Conservation (phyloP, 2,329 filamentous ascomycete genomes). For the Neonectria ditissima region DNA sequence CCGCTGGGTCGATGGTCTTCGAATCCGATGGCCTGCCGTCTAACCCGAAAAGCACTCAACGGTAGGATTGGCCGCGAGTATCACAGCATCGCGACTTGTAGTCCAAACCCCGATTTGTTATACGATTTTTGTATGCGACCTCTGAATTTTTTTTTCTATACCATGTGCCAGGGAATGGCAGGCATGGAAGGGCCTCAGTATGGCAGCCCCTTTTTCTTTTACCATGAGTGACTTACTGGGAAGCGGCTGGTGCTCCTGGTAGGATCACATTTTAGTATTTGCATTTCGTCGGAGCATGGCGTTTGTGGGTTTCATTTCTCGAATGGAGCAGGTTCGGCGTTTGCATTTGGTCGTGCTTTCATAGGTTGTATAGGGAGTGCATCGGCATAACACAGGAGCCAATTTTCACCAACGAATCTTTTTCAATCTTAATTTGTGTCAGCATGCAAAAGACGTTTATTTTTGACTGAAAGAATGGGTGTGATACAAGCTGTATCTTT, state of each 20-base stretch:
- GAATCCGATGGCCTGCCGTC: constrained; percentile 72
- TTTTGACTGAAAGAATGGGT: neutral
- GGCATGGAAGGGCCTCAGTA: constrained; percentile 5
- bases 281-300: constrained; percentile 25
- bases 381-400: neutral
- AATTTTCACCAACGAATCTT: neutral
- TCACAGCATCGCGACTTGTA: neutral
- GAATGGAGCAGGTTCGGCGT: constrained; percentile 26
- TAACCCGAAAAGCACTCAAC: constrained; percentile 26
- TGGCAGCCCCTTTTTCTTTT: neutral
- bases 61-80: neutral
- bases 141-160: constrained; percentile 27
- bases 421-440: neutral
- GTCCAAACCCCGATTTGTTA: constrained; percentile 1
- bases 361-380: constrained; percentile 21
- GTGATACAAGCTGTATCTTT: neutral
- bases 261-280: constrained; percentile 32
- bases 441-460: neutral
- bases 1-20: constrained; percentile 88
- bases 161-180: neutral
- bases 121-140: constrained; percentile 20
- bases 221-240: constrained; percentile 10
- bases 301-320: constrained; percentile 28
- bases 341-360: constrained; percentile 19
- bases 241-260: constrained; percentile 31